Base-by-base conservation (phyloP, 2,329 filamentous ascomycete species). In the Lojkania enalia region DNA sequence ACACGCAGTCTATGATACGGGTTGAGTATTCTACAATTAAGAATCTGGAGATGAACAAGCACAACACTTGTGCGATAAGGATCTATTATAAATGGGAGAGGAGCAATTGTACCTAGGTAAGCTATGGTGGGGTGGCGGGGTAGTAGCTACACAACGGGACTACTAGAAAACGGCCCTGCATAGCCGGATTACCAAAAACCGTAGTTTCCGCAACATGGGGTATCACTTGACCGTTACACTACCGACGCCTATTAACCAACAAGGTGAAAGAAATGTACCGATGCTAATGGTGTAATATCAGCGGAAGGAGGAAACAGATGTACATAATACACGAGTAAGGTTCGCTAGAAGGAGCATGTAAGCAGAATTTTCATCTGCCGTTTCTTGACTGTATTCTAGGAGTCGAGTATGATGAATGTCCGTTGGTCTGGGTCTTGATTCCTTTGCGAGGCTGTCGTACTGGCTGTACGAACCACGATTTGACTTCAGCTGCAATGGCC, bases 341-440 rank as follows among this genome's bases (percentile, higher is more conserved):
- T n/a, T n/a, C n/a, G n/a, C n/a, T n/a, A n/a, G n/a, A n/a, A n/a
- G n/a, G n/a, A n/a, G n/a, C n/a, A n/a, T n/a, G n/a, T n/a, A n/a
- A n/a, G n/a, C n/a, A n/a, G n/a, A n/a, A n/a, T 9, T 27, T n/a
- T 27, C 20, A 67, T 41, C 59, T 54, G 20, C 42, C 51, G 41
- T 44, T 57, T 43, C 56, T 66, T 9, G 61, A 60, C 42, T 66
- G 64, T 51, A 64, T 55, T 49, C 57, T 54, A 42, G 63, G 54
- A 11, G 58, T 56, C 21, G 62, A 25, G 16, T 61, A 47, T 3
- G 57, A 52, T 5, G 55, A 52, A 44, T 63, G 37, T 13, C 59
- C 60, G 39, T 55, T 60, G n/a, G 29, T 36, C 21, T 59, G 57
- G 19, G 35, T 51, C 42, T 64, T 66, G 3, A 38, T 35, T 32